A percentile compares a stretch with the other conserved stretches of the same genome.
Conservation (phyloP, 2,329 filamentous ascomycete genomes). For the Fusarium siculi region DNA sequence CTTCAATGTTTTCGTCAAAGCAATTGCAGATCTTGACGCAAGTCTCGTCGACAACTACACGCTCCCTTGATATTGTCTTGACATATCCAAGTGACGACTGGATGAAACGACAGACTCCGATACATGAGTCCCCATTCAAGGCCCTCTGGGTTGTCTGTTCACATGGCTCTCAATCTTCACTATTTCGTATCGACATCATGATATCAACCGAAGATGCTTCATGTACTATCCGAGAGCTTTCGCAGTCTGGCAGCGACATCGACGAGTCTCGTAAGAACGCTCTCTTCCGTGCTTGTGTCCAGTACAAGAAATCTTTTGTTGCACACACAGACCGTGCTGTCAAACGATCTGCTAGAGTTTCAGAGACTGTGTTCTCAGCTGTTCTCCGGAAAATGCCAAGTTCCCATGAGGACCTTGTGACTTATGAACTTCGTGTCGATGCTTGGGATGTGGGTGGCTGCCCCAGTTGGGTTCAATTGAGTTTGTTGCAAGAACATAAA, state of each 20-base stretch:
- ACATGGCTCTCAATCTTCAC: neutral
- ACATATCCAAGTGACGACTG: slow-evolving; percentile 1
- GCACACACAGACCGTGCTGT: slow-evolving; percentile 1
- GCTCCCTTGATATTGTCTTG: neutral
- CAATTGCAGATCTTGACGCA: neutral
- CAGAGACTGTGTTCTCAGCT: neutral
- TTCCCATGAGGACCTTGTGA: neutral
- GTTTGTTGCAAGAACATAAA: slow-evolving; percentile 1
- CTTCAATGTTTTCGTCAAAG: neutral
- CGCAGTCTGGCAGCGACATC: neutral
- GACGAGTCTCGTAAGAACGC: neutral
- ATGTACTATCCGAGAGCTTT: slow-evolving; percentile 1
- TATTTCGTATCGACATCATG: slow-evolving; percentile 4
- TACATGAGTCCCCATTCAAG: slow-evolving; percentile 3
- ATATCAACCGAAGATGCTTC: slow-evolving; percentile 9
- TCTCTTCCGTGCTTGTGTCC: neutral
- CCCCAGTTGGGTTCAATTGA: slow-evolving; percentile 10
- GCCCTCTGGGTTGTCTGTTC: slow-evolving; percentile 2
- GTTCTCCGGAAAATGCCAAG: neutral
- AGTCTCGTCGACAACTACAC: neutral
- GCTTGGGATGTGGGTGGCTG: neutral
- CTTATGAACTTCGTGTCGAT: neutral
- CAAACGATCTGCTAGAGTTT: neutral
- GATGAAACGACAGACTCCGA: neutral
- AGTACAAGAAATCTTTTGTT: slow-evolving; percentile 12